Evolutionary conservation across 257 asterid genomes (phyloP).

Genomic region (Solanum habrochaites): DNA sequence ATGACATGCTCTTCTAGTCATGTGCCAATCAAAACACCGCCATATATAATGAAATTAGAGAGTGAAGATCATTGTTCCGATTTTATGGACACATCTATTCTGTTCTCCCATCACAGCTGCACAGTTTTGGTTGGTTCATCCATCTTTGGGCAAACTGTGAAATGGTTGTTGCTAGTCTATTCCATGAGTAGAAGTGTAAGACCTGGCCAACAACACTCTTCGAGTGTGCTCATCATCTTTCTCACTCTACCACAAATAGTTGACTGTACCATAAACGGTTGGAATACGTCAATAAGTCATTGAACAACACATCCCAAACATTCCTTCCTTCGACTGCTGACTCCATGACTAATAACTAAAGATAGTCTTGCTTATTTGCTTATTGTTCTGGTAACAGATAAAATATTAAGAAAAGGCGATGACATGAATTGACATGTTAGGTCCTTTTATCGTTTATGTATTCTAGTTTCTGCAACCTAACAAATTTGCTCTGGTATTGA

Average conservation of each 20-base stretch:
- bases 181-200: not conserved
- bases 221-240: not conserved
- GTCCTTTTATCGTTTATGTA: not conserved
- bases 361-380: not conserved
- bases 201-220: not conserved
- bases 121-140: not conserved
- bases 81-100: not conserved
- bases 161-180: not conserved
- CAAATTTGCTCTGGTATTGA: too few species aligned
- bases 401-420: not conserved
- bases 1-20: not conserved
- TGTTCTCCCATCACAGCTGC: not conserved
- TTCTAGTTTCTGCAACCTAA: not conserved
- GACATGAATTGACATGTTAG: not conserved
- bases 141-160: not conserved
- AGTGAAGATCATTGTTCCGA: not conserved
- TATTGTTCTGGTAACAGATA: not conserved
- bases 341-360: not conserved
- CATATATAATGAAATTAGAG: not conserved
- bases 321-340: too few species aligned
- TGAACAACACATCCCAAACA: too few species aligned
- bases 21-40: not conserved
- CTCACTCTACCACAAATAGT: not conserved
- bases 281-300: too few species aligned
- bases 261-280: too few species aligned